A percentile compares a stretch with the other conserved stretches of the same genome.
Evolutionary conservation across 2,329 filamentous ascomycete species (phyloP).

Genomic region (Sclerotinia spermophila): DNA sequence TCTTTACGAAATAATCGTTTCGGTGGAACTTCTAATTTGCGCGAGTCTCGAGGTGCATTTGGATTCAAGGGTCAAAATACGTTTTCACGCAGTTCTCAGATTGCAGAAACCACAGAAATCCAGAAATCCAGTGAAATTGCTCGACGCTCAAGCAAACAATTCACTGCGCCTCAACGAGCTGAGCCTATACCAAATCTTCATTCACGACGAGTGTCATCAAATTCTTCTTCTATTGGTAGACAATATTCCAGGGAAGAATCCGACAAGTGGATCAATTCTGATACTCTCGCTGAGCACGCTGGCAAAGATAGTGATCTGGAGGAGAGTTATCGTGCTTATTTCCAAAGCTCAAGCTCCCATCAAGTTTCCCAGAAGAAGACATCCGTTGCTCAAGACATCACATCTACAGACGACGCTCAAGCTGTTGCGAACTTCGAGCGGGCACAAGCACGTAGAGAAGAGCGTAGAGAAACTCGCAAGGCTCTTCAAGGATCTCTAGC

Average conservation of each 20-base stretch:
- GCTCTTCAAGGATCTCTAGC: not conserved
- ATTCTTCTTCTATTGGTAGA: not conserved
- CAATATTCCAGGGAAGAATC: not conserved
- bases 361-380: not conserved
- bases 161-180: not conserved
- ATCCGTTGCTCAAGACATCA: not conserved
- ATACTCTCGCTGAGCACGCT: not conserved
- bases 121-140: not conserved
- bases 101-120: not conserved
- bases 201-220: not conserved
- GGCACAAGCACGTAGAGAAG: not conserved
- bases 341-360: no score
- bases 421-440: not conserved
- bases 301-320: not conserved
- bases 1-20: not conserved
- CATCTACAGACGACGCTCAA: not conserved
- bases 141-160: not conserved
- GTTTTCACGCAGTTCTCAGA: not conserved
- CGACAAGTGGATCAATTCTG: constrained; percentile 5
- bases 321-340: not conserved
- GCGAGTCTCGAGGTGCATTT: not conserved
- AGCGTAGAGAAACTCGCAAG: not conserved
- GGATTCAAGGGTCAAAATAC: not conserved
- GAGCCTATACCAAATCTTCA: not conserved
- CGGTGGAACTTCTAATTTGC: no score